Evolutionary conservation across 1,284 basidiomycete species (phyloP).

Genomic region (Phylloboletellus chloephorus): DNA sequence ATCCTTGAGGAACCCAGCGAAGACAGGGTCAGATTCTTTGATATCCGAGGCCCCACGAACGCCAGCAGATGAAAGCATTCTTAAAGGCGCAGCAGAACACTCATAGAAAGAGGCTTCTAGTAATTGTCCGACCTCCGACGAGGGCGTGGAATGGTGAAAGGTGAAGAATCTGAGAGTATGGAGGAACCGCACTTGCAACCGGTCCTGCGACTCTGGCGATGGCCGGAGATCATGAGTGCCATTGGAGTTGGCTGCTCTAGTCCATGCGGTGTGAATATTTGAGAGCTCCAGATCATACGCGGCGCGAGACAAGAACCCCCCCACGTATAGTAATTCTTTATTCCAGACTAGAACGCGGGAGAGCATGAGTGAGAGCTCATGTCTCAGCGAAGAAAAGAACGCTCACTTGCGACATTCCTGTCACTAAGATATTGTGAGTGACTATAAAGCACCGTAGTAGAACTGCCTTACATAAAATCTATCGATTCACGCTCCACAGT

Average conservation of each 20-base stretch:
- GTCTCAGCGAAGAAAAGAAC: not conserved
- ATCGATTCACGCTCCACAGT: conserved; percentile 95
- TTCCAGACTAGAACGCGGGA: conserved; percentile 59
- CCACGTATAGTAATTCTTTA: conserved; percentile 75
- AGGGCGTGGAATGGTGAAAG: conserved; percentile 81
- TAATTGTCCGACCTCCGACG: conserved; percentile 65
- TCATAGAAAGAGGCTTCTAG: conserved; percentile 78
- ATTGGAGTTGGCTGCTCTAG: conserved; percentile 28
- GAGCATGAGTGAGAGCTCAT: not conserved
- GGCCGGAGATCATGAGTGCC: conserved; percentile 14
- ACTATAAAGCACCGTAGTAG: accelerated
- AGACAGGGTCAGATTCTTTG: conserved; percentile 69
- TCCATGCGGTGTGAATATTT: conserved; percentile 49
- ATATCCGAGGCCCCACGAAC: conserved; percentile 64
- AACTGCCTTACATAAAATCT: conserved; percentile 65
- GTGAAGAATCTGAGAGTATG: conserved; percentile 87
- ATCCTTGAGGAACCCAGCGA: conserved; percentile 72
- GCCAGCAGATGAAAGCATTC: conserved; percentile 77
- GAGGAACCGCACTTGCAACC: conserved; percentile 57
- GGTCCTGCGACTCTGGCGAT: conserved; percentile 38
- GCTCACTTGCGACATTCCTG: conserved; percentile 60
- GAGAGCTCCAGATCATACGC: conserved; percentile 84
- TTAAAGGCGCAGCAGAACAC: conserved; percentile 50
- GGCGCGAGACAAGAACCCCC: conserved; percentile 73
- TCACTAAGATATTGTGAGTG: conserved; percentile 43